Base-by-base conservation (phyloP, 2,329 filamentous ascomycete genomes). In the Pyricularia pennisetigena region DNA sequence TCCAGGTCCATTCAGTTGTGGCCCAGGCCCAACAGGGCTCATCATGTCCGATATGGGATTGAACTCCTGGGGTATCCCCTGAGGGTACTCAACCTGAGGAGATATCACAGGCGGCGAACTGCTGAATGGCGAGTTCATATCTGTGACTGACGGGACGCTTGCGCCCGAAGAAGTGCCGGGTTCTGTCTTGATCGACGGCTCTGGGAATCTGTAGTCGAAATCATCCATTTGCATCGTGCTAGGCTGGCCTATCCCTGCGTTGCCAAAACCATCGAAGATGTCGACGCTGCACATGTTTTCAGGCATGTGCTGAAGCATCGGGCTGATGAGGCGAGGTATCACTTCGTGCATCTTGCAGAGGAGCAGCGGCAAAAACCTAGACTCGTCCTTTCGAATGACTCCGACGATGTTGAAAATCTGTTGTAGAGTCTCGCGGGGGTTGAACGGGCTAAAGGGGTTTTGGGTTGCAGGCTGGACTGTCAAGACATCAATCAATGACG, bases 331-430 rank as follows among this genome's bases (percentile, higher is more conserved):
- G 16, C 82, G 82, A 8, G 90, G 90, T 3, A 94, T 79, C 3
- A 90, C 83, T 61, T 94, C 90, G 70, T 89, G 84, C 57, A 94
- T 85, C 79, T 94, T 95, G 75, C 85, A 86, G 68, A 95, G 79
- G 1, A 97, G 83, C 0, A 96, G 82, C 2, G 92, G 92, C 16
- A 94, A 81, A 75, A 93, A 95, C 67, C 90, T 89, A 70, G 90
- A 85, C 68, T 94, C 85, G 7, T 91, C 91, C 69, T 87, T 89
- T n/a, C 91, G 90, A 23, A 95, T 83, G 9, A 87, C 82, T 1
- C 88, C 88, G 2, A 93, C 82, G 9, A 93, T 83, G 69, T 85
- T 86, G 59, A 91, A 79, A 32, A 94, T 83, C 69, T 90, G 85
- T 70, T 87, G 87, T 5, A 96, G 85, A 74, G 92, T 88, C 73